Evolutionary conservation across 805 yeast species (phyloP).

Genomic region (Yamadazyma philogaea): DNA sequence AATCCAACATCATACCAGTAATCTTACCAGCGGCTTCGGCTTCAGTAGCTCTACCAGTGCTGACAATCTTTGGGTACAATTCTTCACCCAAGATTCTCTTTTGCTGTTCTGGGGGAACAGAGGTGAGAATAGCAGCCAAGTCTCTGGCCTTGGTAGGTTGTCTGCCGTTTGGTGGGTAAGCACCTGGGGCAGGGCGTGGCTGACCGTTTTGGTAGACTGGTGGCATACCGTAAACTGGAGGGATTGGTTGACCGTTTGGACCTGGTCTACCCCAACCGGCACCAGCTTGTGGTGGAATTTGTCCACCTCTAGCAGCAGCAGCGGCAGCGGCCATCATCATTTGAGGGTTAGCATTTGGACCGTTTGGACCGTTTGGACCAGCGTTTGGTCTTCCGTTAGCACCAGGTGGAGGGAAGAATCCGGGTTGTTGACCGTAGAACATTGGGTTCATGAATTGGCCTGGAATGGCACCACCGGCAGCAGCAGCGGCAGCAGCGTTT

Average conservation of each 20-base stretch:
- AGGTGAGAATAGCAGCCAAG: slow-evolving; percentile 61
- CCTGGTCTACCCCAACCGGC: slow-evolving; percentile 54
- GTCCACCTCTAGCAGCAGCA: slow-evolving; percentile 45
- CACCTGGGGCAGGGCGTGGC: slow-evolving; percentile 45
- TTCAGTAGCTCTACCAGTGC: slow-evolving; percentile 82
- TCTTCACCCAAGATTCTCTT: slow-evolving; percentile 98
- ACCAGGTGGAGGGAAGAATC: slow-evolving; percentile 77
- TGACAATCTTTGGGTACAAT: slow-evolving; percentile 86
- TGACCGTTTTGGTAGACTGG: slow-evolving; percentile 54
- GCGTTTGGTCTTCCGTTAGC: slow-evolving; percentile 44
- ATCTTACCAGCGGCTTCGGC: slow-evolving; percentile 97
- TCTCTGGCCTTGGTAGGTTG: slow-evolving; percentile 45
- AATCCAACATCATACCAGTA: slow-evolving; percentile 97
- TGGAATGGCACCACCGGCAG: slow-evolving; percentile 74
- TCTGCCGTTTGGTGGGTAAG: slow-evolving; percentile 45
- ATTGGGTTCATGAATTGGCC: slow-evolving; percentile 86
- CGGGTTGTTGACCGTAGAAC: slow-evolving; percentile 83
- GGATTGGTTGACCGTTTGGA: slow-evolving; percentile 82
- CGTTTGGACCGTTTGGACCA: slow-evolving; percentile 7
- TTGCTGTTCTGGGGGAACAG: slow-evolving; percentile 82
- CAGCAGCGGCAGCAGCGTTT: slow-evolving; percentile 83
- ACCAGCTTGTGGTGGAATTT: slow-evolving; percentile 56
- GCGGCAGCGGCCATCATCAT: slow-evolving; percentile 50
- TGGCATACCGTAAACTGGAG: slow-evolving; percentile 81
- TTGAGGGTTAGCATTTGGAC: slow-evolving; percentile 61